Evolutionary conservation across 2,329 filamentous ascomycete genomes (phyloP), one percentile per base, ranked within the genome.

Genomic region (Fusarium concolor): DNA sequence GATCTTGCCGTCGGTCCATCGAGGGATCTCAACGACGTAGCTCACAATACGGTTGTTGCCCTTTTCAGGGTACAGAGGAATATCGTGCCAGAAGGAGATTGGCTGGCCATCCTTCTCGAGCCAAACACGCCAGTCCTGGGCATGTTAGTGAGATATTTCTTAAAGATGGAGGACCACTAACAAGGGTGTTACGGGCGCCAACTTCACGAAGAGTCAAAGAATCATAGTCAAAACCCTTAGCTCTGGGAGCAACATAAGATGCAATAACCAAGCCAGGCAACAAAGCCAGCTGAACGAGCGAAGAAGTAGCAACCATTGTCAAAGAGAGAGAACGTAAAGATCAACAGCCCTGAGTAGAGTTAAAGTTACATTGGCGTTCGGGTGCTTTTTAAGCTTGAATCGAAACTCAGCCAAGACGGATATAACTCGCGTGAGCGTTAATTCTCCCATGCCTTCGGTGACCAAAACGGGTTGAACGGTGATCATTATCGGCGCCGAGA

Each of bases 41-140:
- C 77, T 80, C 69, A 81, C 73, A 38, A 81, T 73, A 24, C 69
- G 73, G 26, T 76, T 75, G 54, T 80, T 71, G 5, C 68, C 74
- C 28, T 72, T 71, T 33, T 77, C 70, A 6, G 80, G 79, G 50
- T 79, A 81, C 9, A 80, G 56, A 1, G 80, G 80, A 29, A 82
- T 72, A 61, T 82, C 80, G 45, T 82, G 80, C 79, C 80, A 81
- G 64, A 77, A 78, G 0, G 80, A 81, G 37, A 81, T 78, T 6
- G 79, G 78, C 15, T 79, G 65, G 10, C 79, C 80, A 31, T 80
- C 71, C 45, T 77, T 76, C 38, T 81, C 78, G 11, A 81, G 65
- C 78, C 79, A 81, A 2, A 81, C 65, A 15, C 80, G 76, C 79
- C 79, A 81, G 46, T 80, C 78, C 78, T 81, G 18, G 3, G 2